Conservation (phyloP, 768 basidiomycete genomes). For the Mycena polygramma region DNA sequence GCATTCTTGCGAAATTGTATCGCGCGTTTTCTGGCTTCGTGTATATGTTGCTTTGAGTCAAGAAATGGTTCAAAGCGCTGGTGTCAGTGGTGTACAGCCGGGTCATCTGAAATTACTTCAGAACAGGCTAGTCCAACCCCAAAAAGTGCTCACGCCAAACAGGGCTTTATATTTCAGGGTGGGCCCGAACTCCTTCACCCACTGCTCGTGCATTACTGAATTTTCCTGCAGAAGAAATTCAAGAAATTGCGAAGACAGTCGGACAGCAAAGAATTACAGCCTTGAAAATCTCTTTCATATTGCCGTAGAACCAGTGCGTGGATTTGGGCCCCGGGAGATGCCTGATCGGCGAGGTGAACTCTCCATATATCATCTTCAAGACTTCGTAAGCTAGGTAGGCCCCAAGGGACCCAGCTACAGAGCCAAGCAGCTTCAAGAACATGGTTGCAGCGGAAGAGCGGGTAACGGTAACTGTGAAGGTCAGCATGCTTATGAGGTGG, state of each 20-base stretch:
- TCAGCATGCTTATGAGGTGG: neutral
- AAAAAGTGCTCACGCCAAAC: slow-evolving; percentile 48
- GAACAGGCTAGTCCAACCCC: no score
- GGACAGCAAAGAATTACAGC: slow-evolving; percentile 35
- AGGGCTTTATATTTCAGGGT: slow-evolving; percentile 60
- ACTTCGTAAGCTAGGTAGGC: slow-evolving; percentile 37
- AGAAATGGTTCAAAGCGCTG: slow-evolving; percentile 62
- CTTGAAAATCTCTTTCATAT: slow-evolving; percentile 43
- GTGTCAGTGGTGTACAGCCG: slow-evolving; percentile 62
- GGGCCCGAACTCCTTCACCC: slow-evolving; percentile 62
- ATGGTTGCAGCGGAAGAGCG: neutral
- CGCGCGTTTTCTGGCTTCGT: slow-evolving; percentile 55
- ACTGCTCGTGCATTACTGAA: slow-evolving; percentile 55
- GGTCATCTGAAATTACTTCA: slow-evolving; percentile 27
- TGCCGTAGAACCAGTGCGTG: slow-evolving; percentile 49
- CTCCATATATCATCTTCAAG: slow-evolving; percentile 27
- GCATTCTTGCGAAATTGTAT: slow-evolving; percentile 44
- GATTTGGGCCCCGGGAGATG: slow-evolving; percentile 53
- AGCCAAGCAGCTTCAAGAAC: slow-evolving; percentile 20
- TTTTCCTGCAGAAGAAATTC: slow-evolving; percentile 28
- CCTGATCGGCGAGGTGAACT: slow-evolving; percentile 44
- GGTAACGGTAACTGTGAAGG: neutral
- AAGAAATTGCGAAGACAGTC: neutral
- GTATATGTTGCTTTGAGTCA: slow-evolving; percentile 58
- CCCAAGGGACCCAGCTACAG: slow-evolving; percentile 12